Base-by-base conservation (phyloP, 2,329 filamentous ascomycete species). In the Drechslerella dactyloides region DNA sequence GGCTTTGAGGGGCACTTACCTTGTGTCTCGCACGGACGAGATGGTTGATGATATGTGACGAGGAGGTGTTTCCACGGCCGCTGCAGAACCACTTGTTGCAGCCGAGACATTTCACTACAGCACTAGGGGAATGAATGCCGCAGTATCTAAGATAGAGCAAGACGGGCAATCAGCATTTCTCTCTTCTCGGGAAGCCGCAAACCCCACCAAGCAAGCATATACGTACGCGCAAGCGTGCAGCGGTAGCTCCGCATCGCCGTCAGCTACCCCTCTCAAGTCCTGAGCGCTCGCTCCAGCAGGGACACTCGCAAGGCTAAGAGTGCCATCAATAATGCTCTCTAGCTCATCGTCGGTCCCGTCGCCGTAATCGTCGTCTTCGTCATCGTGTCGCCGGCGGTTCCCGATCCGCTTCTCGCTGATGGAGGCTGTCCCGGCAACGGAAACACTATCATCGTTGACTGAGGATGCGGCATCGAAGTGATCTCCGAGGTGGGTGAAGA, bases 71-170 rank as follows among this genome's bases (percentile, higher is more conserved):
- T 75, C 94, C 93, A 77, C 93, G 90, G 70, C 93, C 93, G 81
- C 93, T 97, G 82, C 94, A 99, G 80, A 99, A 99, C 94, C 94
- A 99, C 80, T 97, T 99, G 83, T 87, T 93, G 83, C 94, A 99
- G 72, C 89, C 86, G 73, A 99, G 84, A 79, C 94, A 99, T 82
- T 97, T 97, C 77, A 99, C 94, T 65, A 99, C 96, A 75, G 90
- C 94, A 79, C 90, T 89, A 1, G 94, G 89, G 68, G 96, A 96
- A 82, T 99, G 94, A 74, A 99, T 99, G 69, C 94, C 94, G 79
- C 94, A 99, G 81, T 97, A 97, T 42, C 91, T 94, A 79, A 53
- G 63, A 51, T 52, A 72, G 35, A 73, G 33, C 27, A 73, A 53
- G 70, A 60, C 50, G 50, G 2, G 8, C n/a, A 33, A 15, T 69